Evolutionary conservation across 2,329 filamentous ascomycete species (phyloP).

Genomic region (Ambrosiella beaveri): DNA sequence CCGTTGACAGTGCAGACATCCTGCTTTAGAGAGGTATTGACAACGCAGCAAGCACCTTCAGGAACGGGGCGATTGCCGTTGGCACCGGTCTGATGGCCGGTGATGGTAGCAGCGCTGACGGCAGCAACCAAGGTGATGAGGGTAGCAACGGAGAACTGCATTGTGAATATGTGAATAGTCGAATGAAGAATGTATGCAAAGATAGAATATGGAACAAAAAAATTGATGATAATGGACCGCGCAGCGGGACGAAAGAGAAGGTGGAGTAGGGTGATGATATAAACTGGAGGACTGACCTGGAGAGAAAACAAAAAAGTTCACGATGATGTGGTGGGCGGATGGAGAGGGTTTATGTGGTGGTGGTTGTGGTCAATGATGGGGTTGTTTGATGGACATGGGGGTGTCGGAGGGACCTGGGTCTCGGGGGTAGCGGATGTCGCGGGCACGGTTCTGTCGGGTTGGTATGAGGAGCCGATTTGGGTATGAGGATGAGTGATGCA

Average conservation of each 20-base stretch:
- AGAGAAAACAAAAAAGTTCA: background rate
- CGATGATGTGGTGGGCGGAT: background rate
- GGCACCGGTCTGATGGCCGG: slow-evolving; percentile 16
- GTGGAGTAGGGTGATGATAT: background rate
- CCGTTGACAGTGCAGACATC: slow-evolving; percentile 22
- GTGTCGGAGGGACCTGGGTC: no score
- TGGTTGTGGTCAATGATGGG: background rate
- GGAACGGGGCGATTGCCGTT: slow-evolving; percentile 22
- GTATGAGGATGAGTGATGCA: no score
- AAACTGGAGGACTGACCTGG: slow-evolving; percentile 11
- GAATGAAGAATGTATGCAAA: background rate
- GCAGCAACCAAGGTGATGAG: slow-evolving; percentile 17
- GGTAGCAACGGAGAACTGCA: slow-evolving; percentile 18
- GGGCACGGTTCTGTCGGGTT: background rate
- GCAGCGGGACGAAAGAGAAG: slow-evolving; percentile 12
- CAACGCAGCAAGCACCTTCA: slow-evolving; percentile 21
- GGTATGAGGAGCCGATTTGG: no score
- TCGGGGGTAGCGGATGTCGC: background rate
- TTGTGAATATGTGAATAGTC: slow-evolving; percentile 14
- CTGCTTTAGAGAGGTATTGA: slow-evolving; percentile 22
- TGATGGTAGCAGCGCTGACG: slow-evolving; percentile 13
- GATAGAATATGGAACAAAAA: background rate
- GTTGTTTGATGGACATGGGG: background rate
- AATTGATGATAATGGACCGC: slow-evolving; percentile 7
- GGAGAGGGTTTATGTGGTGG: background rate